Percentiles rank a stretch among this genome's conserved stretches.
phyloP scores from a whole-genome alignment of 768 basidiomycete genomes.

The Pholiota microspora region DNA sequence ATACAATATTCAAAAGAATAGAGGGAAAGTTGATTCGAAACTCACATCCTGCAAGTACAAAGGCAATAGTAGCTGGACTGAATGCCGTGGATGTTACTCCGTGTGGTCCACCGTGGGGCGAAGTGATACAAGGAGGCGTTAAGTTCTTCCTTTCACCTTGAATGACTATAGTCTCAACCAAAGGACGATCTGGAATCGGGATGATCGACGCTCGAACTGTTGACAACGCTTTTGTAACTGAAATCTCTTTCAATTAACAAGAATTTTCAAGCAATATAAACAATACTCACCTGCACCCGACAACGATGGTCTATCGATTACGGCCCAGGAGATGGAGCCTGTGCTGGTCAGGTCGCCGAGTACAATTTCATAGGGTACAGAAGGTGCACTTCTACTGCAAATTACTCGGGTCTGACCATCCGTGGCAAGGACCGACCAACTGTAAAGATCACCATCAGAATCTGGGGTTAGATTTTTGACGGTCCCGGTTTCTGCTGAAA shows the following conservation, averaged over 20 bases:
- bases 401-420: conserved; percentile 42
- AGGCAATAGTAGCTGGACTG: conserved; percentile 36
- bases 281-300: conserved; percentile 36
- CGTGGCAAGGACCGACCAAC: conserved; percentile 54
- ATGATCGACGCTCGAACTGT: conserved; percentile 41
- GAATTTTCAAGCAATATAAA: not conserved
- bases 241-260: not conserved
- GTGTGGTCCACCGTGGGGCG: conserved; percentile 68
- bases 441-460: conserved; percentile 33
- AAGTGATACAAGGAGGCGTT: conserved; percentile 43
- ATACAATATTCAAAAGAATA: not conserved
- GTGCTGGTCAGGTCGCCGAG: conserved; percentile 36
- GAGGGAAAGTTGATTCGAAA: conserved; percentile 1
- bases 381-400: conserved; percentile 48
- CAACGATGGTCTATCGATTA: conserved; percentile 43
- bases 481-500: conserved; percentile 38
- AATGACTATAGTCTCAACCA: conserved; percentile 56
- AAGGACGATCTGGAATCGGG: conserved; percentile 45
- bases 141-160: conserved; percentile 16
- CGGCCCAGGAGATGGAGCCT: conserved; percentile 29
- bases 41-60: conserved; percentile 64
- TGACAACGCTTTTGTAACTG: conserved; percentile 43
- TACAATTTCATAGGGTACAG: conserved; percentile 46
- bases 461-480: conserved; percentile 44
- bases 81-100: conserved; percentile 46